Conservation (phyloP, 2,329 filamentous ascomycete genomes). For the Blastomyces parvus region DNA sequence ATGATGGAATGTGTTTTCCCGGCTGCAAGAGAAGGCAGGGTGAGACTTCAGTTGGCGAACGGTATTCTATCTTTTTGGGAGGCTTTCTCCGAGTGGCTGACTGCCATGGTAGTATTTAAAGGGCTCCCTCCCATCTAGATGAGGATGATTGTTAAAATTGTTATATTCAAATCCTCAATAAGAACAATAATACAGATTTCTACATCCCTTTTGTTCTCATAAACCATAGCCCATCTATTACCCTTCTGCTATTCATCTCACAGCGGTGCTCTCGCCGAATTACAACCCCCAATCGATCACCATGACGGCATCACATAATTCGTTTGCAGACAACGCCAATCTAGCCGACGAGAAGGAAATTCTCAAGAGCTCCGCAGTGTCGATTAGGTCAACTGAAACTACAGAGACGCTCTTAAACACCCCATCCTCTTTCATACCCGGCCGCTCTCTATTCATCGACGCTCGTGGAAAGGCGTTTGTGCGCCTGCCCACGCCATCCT, state of each 20-base stretch:
- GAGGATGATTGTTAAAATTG: not conserved
- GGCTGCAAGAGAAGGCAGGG: not conserved
- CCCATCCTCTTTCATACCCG: conserved; percentile 9
- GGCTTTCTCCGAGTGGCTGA: not conserved
- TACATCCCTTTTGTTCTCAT: not conserved
- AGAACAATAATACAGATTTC: not conserved
- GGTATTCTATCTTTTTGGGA: not conserved
- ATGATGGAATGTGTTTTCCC: not conserved
- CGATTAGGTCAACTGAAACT: conserved; percentile 11
- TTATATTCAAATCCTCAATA: not conserved
- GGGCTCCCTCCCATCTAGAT: not conserved
- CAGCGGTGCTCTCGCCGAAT: not conserved
- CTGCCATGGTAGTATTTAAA: not conserved
- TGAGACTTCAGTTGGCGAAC: not conserved
- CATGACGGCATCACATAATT: not conserved
- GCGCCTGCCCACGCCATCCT: conserved; percentile 29
- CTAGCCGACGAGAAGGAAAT: conserved; percentile 11
- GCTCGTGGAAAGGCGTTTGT: conserved; percentile 23
- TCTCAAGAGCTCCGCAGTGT: conserved; percentile 12
- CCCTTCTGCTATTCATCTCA: not conserved
- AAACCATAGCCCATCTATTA: not conserved
- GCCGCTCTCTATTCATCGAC: conserved; percentile 19
- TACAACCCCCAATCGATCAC: not conserved
- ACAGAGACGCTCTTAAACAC: not conserved
- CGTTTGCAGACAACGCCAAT: not conserved